phyloP scores from a whole-genome alignment of 345 rosid species.

The Salix koriyanagi region DNA sequence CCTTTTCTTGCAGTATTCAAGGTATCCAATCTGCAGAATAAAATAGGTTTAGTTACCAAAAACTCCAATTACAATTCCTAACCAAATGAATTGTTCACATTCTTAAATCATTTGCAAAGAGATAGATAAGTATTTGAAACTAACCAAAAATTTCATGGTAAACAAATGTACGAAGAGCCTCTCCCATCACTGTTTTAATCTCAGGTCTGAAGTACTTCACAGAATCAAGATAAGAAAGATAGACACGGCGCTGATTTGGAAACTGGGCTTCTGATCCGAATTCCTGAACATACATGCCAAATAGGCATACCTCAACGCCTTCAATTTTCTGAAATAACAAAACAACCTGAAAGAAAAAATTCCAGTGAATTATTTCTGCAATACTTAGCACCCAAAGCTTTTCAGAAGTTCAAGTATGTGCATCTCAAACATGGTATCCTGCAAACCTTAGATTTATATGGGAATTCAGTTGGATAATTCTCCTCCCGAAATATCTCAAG shows the following conservation, averaged over 20 bases:
- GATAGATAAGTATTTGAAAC: conserved; percentile 12
- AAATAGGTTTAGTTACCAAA: conserved; percentile 9
- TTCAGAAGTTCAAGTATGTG: neutral
- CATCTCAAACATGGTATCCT: neutral
- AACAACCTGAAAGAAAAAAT: conserved; percentile 62
- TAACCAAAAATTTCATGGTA: conserved; percentile 94
- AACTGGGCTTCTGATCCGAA: conserved; percentile 86
- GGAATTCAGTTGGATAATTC: conserved; percentile 83
- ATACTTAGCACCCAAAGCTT: neutral
- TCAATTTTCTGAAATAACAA: conserved; percentile 96
- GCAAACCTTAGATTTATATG: conserved; percentile 88
- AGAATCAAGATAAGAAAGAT: conserved; percentile 94
- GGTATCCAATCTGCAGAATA: conserved; percentile 83
- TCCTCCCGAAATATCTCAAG: conserved; percentile 90
- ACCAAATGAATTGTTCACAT: neutral
- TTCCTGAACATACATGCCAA: conserved; percentile 99
- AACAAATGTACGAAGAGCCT: conserved; percentile 95
- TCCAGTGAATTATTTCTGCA: neutral
- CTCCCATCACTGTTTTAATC: conserved; percentile 80
- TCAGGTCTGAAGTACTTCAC: conserved; percentile 98
- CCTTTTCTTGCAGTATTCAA: conserved; percentile 93
- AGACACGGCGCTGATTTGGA: conserved; percentile 98
- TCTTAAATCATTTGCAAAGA: neutral
- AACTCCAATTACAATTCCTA: conserved; percentile 2
- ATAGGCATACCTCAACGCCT: conserved; percentile 98